Evolutionary conservation across 1,284 basidiomycete species (phyloP).

Genomic region (Tilletiopsis washingtonensis): DNA sequence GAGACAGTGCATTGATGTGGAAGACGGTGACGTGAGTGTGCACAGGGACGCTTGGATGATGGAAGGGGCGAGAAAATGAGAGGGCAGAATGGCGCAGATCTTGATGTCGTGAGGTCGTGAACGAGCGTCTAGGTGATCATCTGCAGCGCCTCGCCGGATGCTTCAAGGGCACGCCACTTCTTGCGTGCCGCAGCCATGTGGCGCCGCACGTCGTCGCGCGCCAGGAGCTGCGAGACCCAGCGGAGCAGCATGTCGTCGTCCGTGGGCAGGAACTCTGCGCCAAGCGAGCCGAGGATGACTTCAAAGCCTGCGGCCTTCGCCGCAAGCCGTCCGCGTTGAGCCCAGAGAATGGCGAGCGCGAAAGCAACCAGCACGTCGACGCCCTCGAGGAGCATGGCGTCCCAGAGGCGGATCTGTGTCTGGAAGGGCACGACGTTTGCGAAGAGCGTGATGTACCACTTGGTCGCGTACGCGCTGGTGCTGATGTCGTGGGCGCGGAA

Average conservation of each 20-base stretch:
- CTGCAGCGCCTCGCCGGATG: neutral
- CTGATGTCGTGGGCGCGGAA: slow-evolving; percentile 63
- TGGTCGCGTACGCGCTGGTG: slow-evolving; percentile 89
- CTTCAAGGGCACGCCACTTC: neutral
- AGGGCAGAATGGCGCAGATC: too few relatives aligned
- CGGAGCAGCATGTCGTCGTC: slow-evolving; percentile 36
- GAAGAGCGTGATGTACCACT: slow-evolving; percentile 93
- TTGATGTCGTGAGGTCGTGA: too few relatives aligned
- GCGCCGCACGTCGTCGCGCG: slow-evolving; percentile 1
- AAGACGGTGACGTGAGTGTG: too few relatives aligned
- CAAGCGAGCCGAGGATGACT: slow-evolving; percentile 24
- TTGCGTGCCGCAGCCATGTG: neutral
- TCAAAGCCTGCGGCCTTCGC: slow-evolving; percentile 20
- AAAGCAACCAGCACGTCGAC: slow-evolving; percentile 77
- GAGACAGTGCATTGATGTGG: too few relatives aligned
- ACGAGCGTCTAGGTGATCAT: too few relatives aligned
- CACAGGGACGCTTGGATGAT: too few relatives aligned
- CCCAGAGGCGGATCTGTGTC: slow-evolving; percentile 88
- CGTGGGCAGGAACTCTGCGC: slow-evolving; percentile 31
- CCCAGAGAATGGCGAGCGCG: slow-evolving; percentile 81
- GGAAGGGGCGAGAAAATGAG: too few relatives aligned
- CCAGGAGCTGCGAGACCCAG: slow-evolving; percentile 21
- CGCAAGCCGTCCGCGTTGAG: slow-evolving; percentile 59
- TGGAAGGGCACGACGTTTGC: slow-evolving; percentile 93
- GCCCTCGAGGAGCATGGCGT: slow-evolving; percentile 82